Evolutionary conservation across 768 basidiomycete genomes (phyloP).

Genomic region (Leucosporidium creatinivorum): DNA sequence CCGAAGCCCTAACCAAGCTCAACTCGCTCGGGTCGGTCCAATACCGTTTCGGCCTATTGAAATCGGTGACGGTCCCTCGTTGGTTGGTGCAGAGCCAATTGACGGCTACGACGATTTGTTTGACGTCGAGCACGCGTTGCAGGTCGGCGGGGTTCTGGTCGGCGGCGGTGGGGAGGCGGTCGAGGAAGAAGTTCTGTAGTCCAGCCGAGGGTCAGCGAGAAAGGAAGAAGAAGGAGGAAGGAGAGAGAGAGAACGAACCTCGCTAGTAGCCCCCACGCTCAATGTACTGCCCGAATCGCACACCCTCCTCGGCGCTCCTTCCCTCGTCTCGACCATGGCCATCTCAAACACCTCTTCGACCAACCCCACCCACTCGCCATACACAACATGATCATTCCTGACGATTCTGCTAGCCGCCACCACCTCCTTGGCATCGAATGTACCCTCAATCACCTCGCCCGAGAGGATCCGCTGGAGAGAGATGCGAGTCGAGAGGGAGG

Average conservation of each 20-base stretch:
- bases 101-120: slow-evolving; percentile 24
- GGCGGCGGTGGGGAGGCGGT: neutral
- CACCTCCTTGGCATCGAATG: slow-evolving; percentile 5
- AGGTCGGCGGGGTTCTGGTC: neutral
- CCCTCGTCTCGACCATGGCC: slow-evolving; percentile 28
- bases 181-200: neutral
- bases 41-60: slow-evolving; percentile 20
- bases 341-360: slow-evolving; percentile 34
- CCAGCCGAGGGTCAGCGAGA: too few species aligned
- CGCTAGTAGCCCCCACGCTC: slow-evolving; percentile 18
- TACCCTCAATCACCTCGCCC: slow-evolving; percentile 6
- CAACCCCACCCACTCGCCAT: slow-evolving; percentile 26
- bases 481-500: slow-evolving; percentile 5
- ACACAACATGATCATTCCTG: slow-evolving; percentile 26
- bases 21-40: slow-evolving; percentile 27
- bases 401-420: slow-evolving; percentile 16
- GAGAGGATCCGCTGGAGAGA: slow-evolving; percentile 19
- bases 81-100: slow-evolving; percentile 31
- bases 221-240: too few species aligned
- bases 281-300: slow-evolving; percentile 19
- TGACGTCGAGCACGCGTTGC: slow-evolving; percentile 22
- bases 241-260: slow-evolving; percentile 7
- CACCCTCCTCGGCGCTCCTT: slow-evolving; percentile 12
- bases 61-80: neutral
- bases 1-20: slow-evolving; percentile 15